Conservation (phyloP, 1,284 basidiomycete species). For the Ustilago loliicola region DNA sequence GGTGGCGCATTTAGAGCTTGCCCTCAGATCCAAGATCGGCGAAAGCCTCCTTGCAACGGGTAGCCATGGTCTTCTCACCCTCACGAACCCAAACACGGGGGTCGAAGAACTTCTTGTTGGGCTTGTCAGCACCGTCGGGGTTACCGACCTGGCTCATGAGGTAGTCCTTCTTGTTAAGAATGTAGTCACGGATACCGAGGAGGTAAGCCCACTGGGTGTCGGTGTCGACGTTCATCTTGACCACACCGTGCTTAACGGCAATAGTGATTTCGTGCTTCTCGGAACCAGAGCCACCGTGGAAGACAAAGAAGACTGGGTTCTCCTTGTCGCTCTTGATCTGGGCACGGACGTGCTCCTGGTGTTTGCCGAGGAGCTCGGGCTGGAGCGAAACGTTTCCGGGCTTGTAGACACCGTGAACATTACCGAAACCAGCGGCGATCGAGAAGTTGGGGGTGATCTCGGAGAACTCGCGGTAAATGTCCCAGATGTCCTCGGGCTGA, state of each 20-base stretch:
- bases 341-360: conserved; percentile 83
- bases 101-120: conserved; percentile 71
- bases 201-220: conserved; percentile 95
- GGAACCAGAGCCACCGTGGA: conserved; percentile 99
- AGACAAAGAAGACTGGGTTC: conserved; percentile 89
- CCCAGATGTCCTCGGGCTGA: conserved; percentile 91
- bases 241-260: conserved; percentile 87
- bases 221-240: conserved; percentile 71
- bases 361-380: conserved; percentile 91
- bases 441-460: conserved; percentile 93
- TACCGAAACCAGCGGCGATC: conserved; percentile 96
- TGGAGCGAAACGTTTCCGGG: conserved; percentile 80
- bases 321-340: conserved; percentile 77
- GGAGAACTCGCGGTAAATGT: conserved; percentile 87
- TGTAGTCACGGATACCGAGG: conserved; percentile 77
- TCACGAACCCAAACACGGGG: conserved; percentile 95
- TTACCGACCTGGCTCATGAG: conserved; percentile 69
- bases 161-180: conserved; percentile 71
- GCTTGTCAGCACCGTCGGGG: conserved; percentile 69
- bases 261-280: conserved; percentile 95
- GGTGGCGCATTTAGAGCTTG: conserved; percentile 55
- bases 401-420: conserved; percentile 79
- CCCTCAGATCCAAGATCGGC: conserved; percentile 78
- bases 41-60: conserved; percentile 92
- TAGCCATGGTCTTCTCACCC: conserved; percentile 92